phyloP scores from a whole-genome alignment of 1,139 yeast species.

The Suhomyces atakaporum region DNA sequence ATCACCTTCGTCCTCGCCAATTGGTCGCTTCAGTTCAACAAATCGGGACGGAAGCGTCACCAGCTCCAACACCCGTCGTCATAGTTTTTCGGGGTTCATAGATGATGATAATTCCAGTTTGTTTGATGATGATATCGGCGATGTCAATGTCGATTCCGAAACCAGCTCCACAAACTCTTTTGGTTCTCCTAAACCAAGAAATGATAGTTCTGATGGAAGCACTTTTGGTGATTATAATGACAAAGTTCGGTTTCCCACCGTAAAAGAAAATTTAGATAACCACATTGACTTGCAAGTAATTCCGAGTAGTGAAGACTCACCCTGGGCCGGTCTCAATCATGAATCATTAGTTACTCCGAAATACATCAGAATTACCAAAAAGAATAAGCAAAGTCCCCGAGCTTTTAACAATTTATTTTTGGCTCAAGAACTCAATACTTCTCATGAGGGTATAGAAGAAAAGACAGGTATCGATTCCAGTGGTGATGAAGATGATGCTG shows the following conservation, averaged over 20 bases:
- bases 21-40: background rate
- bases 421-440: constrained; percentile 70
- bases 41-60: constrained; percentile 4
- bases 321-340: constrained; percentile 36
- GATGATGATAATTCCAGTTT: constrained; percentile 17
- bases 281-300: constrained; percentile 4
- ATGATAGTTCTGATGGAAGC: constrained; percentile 7
- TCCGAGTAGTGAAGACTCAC: constrained; percentile 19
- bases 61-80: constrained; percentile 6
- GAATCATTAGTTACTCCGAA: constrained; percentile 53
- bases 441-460: constrained; percentile 2
- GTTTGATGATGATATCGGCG: constrained; percentile 15
- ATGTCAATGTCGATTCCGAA: constrained; percentile 5
- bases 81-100: constrained; percentile 12
- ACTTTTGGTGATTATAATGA: constrained; percentile 8
- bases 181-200: constrained; percentile 1
- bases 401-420: constrained; percentile 62
- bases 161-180: constrained; percentile 1
- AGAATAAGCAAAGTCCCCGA: constrained; percentile 45
- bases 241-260: constrained; percentile 10
- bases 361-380: constrained; percentile 51
- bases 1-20: constrained; percentile 1
- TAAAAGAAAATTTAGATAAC: constrained; percentile 3
- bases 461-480: constrained; percentile 5
- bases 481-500: constrained; percentile 6